phyloP scores from a whole-genome alignment of 73 alveolate genomes.

The Paramecium caudatum region DNA sequence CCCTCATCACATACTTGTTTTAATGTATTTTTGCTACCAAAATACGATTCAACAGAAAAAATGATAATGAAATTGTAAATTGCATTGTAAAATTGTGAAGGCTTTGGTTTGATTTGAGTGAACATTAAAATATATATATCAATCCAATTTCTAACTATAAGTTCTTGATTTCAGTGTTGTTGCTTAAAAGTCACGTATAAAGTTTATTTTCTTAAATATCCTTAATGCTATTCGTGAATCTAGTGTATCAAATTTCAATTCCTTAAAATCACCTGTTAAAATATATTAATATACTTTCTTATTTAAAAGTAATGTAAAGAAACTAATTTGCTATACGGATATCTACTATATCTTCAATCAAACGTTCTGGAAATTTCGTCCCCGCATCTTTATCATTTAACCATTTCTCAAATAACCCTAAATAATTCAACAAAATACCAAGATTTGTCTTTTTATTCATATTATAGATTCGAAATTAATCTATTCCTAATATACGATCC shows the following conservation, averaged over 20 bases:
- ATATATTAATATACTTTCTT: constrained; percentile 33
- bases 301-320: constrained; percentile 49
- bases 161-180: neutral
- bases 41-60: constrained; percentile 88
- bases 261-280: constrained; percentile 16
- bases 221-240: constrained; percentile 20
- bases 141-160: constrained; percentile 55
- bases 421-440: neutral
- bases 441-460: constrained; percentile 31
- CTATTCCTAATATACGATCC: constrained; percentile 55
- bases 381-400: constrained; percentile 38
- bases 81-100: constrained; percentile 97
- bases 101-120: constrained; percentile 93
- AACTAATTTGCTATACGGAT: constrained; percentile 21
- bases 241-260: constrained; percentile 63
- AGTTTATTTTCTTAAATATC: constrained; percentile 9
- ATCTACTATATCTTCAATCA: constrained; percentile 54
- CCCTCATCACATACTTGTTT: constrained; percentile 99
- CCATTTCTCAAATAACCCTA: constrained; percentile 18
- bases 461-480: constrained; percentile 57
- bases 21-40: constrained; percentile 95
- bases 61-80: constrained; percentile 82
- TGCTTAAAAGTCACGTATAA: neutral
- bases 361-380: constrained; percentile 51
- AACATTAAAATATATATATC: neutral